Base-by-base conservation (phyloP, 805 yeast species). In the Candida ponderosae region DNA sequence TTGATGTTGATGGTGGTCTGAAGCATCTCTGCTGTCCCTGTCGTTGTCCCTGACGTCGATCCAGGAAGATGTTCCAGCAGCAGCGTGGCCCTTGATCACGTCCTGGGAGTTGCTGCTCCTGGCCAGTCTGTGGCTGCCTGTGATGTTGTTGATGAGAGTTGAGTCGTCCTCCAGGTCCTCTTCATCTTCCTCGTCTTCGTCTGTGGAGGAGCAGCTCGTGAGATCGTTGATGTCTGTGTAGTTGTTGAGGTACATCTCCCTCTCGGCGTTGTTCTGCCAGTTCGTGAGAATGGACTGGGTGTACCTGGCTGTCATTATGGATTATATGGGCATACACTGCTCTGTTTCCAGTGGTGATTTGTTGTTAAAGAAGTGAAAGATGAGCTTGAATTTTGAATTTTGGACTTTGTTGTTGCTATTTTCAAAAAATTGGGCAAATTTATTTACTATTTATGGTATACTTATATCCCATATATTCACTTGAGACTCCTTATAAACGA, bases 261-360 rank as follows among this genome's bases (percentile, higher is more conserved):
- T 29, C 11, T 29, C 33, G 4, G 32, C 38, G 19, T 35, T 35
- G n/a, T 29, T 24, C 15, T 13, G 24, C 38, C 38, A 35, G 3
- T 19, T 35, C 10, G 13, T 8, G 11, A 35, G 18, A 2, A 23
- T 32, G 4, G 33, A 16, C 13, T 17, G 17, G 13, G 16, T 18
- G 13, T 29, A 30, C 11, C 24, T 35, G 10, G 18, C n/a, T 23
- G 28, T 27, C 31, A 16, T 32, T 17, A 6, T 30, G 19, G 11
- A 10, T 7, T 18, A 6, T 17, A 8, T n/a, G 15, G 23, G 8
- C 11, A 20, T 18, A 15, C 13, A 6, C 28, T 24, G 11, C 13
- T 5, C n/a, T 19, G 4, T 3, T 18, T 14, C 11, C 7, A 18
- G 11, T 11, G 14, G 13, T 10, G 9, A 18, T 18, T 6, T 19